Conservation (phyloP, 345 rosid species). For the Camelina neglecta region DNA sequence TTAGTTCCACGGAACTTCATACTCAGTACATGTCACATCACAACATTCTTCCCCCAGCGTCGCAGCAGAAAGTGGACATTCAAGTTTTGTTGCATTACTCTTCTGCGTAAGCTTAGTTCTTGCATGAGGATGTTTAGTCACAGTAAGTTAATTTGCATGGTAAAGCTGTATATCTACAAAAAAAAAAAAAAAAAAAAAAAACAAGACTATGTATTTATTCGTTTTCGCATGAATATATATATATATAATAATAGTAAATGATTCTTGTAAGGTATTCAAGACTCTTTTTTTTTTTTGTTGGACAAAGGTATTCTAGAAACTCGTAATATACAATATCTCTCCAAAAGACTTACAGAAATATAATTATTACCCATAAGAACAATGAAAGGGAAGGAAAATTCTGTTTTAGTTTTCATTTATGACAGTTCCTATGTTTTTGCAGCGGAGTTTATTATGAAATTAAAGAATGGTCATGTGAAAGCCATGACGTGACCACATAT, state of each 20-base stretch:
- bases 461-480: constrained; percentile 28
- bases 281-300: background rate
- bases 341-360: no score
- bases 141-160: constrained; percentile 15
- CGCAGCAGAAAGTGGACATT: constrained; percentile 29
- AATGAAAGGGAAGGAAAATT: background rate
- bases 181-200: no score
- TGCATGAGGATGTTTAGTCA: constrained; percentile 36
- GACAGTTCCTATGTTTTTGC: background rate
- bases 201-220: constrained; percentile 21
- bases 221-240: constrained; percentile 4
- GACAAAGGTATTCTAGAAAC: background rate
- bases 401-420: background rate
- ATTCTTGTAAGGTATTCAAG: constrained; percentile 15
- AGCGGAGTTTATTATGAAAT: constrained; percentile 2
- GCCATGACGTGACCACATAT: constrained; percentile 19
- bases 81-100: constrained; percentile 17
- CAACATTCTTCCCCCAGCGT: constrained; percentile 22
- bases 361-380: background rate
- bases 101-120: constrained; percentile 28
- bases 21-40: constrained; percentile 30
- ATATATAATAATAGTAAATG: constrained; percentile 30
- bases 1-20: constrained; percentile 35
- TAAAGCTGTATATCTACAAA: constrained; percentile 30
- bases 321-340: background rate